These are phyloP conservation scores for Cnidoscolus chayamansa DNA, from an alignment of 441 rosid genomes.

Conservation along the genomic window DNA sequence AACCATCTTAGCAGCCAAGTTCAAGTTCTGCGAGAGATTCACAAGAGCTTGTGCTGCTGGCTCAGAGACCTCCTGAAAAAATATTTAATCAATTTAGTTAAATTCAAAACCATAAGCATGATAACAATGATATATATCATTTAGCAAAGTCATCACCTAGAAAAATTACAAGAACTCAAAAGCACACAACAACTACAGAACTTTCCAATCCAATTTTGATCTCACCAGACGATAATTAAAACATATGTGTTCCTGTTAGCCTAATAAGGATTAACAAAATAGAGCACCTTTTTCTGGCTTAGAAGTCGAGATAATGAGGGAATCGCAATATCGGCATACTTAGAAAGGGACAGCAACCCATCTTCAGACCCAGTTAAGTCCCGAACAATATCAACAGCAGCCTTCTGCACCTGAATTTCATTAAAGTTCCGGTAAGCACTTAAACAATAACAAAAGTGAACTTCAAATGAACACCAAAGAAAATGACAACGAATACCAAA, in stretches of 20 bases:
- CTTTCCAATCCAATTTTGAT: not conserved
- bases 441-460: not conserved
- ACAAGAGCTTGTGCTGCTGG: slow-evolving; percentile 87
- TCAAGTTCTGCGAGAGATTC: slow-evolving; percentile 72
- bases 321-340: slow-evolving; percentile 47
- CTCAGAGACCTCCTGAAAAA: slow-evolving; percentile 78
- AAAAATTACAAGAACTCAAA: not conserved
- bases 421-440: not conserved
- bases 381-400: slow-evolving; percentile 72
- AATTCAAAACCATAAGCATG: not conserved
- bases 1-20: slow-evolving; percentile 62
- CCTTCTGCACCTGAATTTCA: slow-evolving; percentile 66
- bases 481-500: not conserved
- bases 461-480: not conserved
- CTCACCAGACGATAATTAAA: too few relatives aligned
- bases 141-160: not conserved
- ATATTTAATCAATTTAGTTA: slow-evolving; percentile 7
- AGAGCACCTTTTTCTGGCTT: slow-evolving; percentile 58
- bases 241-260: not conserved
- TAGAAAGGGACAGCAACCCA: slow-evolving; percentile 63
- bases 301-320: slow-evolving; percentile 60
- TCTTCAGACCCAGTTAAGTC: slow-evolving; percentile 87
- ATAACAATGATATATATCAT: not conserved
- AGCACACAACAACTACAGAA: not conserved
- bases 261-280: not conserved